phyloP scores from a whole-genome alignment of 768 basidiomycete species.

The Rhodotorula graminis region DNA sequence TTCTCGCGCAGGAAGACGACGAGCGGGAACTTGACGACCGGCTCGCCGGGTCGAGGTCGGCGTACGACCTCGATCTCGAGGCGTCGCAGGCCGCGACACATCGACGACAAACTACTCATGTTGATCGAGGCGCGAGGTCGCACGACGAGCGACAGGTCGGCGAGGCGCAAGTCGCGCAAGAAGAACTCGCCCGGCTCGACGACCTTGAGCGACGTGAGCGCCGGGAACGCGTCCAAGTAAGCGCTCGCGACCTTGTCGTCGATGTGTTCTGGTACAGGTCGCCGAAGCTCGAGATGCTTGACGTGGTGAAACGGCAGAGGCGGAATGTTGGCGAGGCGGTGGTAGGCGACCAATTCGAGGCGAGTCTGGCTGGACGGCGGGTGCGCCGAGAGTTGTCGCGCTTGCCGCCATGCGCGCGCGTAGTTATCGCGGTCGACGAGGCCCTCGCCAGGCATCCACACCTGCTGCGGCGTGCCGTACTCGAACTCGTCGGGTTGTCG shows the following conservation, averaged over 20 bases:
- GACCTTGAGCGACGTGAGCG: background rate
- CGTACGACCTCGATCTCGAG: background rate
- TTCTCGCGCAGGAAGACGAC: background rate
- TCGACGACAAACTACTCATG: too few species aligned
- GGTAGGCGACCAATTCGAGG: background rate
- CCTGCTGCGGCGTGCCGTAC: background rate
- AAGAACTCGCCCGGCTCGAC: background rate
- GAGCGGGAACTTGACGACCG: background rate
- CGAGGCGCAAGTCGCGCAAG: background rate
- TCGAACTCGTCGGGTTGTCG: background rate
- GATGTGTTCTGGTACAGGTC: too few species aligned
- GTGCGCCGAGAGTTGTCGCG: background rate
- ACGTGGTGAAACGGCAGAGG: background rate
- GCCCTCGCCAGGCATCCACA: background rate
- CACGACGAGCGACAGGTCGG: background rate
- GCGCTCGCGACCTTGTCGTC: too few species aligned
- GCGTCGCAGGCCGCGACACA: background rate
- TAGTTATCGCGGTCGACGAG: background rate
- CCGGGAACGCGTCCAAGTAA: background rate
- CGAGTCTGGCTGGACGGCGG: background rate
- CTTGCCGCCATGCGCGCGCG: too few species aligned
- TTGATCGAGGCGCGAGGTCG: accelerated
- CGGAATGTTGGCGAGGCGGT: too few species aligned
- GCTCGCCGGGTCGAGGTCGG: background rate
- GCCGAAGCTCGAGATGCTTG: background rate